Base-by-base conservation (phyloP, 345 rosid genomes). In the Mangifera indica region DNA sequence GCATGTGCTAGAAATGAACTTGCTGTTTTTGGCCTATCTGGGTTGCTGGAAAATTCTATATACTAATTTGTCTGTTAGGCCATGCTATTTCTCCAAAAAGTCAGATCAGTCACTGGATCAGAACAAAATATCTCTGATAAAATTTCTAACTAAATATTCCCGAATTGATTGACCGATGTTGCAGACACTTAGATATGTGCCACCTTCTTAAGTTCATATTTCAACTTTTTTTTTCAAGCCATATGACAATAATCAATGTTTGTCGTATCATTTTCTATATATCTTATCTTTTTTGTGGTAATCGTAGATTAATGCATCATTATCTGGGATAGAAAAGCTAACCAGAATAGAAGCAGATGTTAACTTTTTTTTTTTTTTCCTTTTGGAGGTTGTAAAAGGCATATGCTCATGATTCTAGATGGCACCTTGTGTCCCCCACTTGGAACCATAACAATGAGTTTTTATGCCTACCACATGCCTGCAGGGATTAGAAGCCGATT, bases 401-500 rank as follows among this genome's bases (percentile, higher is more conserved):
- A 13, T 53, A 2, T 59, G 67, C n/a, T 8, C 59, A 32, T 48
- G 26, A 22, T 53, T 37, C 10, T n/a, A 48, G 46, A 55, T 62
- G 63, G 63, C 58, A n/a, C 49, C 55, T 17, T 4, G 8, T 8
- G 3, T 45, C 9, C 0, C 46, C 26, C 22, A 14, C 64, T 10
- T 52, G 29, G 18, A 45, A 46, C 45, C 66, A 26, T 67, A 22
- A 68, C 34, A 20, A 10, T 62, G 20, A 32, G 24, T 61, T 55
- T 20, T 72, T 46, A 2, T 62, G 40, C 57, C 57, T 59, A 20
- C 54, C 65, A 46, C 9, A 63, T 71, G 26, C 48, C 6, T 74
- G 26, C 76, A 55, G 78, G 70, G 26, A 54, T 68, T 18, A 60
- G 54, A 65, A 63, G 70, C 64, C 55, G 32, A 58, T 63, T 45